Percentiles rank a stretch among this genome's conserved stretches.
Evolutionary conservation across 176 grass and related monocot species (phyloP).

Genomic region (Pontederia crassipes): DNA sequence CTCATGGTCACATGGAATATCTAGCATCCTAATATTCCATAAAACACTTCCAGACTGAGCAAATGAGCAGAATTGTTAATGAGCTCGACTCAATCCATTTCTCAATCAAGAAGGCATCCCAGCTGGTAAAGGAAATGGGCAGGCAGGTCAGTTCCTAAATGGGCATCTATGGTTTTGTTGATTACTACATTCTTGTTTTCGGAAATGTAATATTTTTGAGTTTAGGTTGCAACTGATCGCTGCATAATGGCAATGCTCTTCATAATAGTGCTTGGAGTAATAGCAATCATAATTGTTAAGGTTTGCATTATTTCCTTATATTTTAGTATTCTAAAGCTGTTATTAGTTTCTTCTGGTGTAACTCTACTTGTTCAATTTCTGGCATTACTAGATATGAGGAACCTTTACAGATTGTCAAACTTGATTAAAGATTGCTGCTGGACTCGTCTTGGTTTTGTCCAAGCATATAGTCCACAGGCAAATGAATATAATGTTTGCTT

Average conservation of each 20-base stretch:
- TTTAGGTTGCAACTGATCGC: slow-evolving; percentile 74
- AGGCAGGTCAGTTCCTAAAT: slow-evolving; percentile 28
- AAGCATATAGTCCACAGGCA: too few species aligned
- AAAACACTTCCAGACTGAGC: slow-evolving; percentile 32
- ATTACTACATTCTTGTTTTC: too few species aligned
- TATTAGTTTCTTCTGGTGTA: neutral
- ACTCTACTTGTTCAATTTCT: neutral
- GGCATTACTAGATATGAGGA: neutral
- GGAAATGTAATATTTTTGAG: slow-evolving; percentile 11
- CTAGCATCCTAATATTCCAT: neutral
- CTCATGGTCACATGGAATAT: neutral
- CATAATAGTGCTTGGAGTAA: slow-evolving; percentile 87
- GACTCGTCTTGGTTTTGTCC: too few species aligned
- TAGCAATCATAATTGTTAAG: slow-evolving; percentile 89
- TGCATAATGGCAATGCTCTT: slow-evolving; percentile 95
- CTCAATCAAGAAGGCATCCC: slow-evolving; percentile 54
- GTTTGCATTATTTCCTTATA: slow-evolving; percentile 21
- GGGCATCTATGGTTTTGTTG: too few species aligned
- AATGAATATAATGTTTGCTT: too few species aligned
- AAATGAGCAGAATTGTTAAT: slow-evolving; percentile 47
- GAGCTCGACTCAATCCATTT: slow-evolving; percentile 61
- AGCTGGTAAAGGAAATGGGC: slow-evolving; percentile 59
- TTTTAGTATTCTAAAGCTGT: neutral
- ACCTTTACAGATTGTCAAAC: too few species aligned
- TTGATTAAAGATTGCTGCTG: too few species aligned